Evolutionary conservation across 2,329 filamentous ascomycete genomes (phyloP), one percentile per base, ranked within the genome.

Genomic region (Aspergillus hortae): DNA sequence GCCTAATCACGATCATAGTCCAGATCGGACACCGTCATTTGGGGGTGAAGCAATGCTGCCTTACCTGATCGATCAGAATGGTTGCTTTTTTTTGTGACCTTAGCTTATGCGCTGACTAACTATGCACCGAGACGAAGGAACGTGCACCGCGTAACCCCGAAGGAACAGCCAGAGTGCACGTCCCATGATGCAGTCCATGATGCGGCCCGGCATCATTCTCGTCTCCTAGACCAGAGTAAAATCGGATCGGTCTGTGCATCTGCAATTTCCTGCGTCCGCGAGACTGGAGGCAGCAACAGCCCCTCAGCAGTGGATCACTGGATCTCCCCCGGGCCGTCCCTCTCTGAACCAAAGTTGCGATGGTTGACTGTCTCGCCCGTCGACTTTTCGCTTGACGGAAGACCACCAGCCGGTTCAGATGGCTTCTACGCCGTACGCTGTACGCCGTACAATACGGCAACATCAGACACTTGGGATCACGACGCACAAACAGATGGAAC

Each of bases 301-400:
- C 49, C 38, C 21, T 54, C 32, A 49, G 41, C 45, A 38, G 52
- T 57, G 55, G 58, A 59, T 59, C 60, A 53, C 51, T 60, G 53
- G 56, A 57, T 58, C 55, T 48, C 48, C 44, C 55, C 55, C 60
- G 60, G 60, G 56, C 60, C 60, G 60, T 57, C 54, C 60, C 60
- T 61, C 57, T n/a, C 51, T 53, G 56, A 59, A 54, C 59, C 58
- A 57, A 48, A 59, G 46, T 56, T 53, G 49, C 25, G 32, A 36
- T 19, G 27, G 33, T 30, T 45, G 19, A 23, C 23, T 23, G 23
- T 23, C 23, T 23, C 27, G 3, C 9, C 6, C 10, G 15, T 33
- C 14, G 25, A 21, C 12, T 19, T 43, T 10, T 19, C 12, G 23
- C 23, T 23, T 6, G 23, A 23, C 6, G 23, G 5, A 38, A 38